A percentile compares a stretch with the other conserved stretches of the same genome.
Evolutionary conservation across 129 eudicot genomes (phyloP).

Genomic region (Lactuca sativa): DNA sequence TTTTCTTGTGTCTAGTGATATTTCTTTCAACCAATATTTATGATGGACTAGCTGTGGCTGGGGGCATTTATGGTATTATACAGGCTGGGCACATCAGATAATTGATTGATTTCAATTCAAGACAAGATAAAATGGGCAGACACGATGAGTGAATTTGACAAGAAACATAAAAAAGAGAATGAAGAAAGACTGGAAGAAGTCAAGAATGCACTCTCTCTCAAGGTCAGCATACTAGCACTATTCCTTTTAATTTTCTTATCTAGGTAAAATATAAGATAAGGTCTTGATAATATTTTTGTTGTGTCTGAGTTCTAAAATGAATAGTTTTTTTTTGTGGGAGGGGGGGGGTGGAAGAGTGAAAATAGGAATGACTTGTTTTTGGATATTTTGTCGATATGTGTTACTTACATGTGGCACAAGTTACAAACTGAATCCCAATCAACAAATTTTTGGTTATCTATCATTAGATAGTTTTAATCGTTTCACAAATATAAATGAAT

Average conservation of each 20-base stretch:
- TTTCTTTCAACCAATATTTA: no score
- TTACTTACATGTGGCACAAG: slow-evolving; percentile 98
- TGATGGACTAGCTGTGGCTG: no score
- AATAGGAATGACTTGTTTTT: background rate
- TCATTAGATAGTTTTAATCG: no score
- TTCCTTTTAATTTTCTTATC: slow-evolving; percentile 16
- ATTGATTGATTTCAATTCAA: slow-evolving; percentile 69
- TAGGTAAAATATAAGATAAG: no score
- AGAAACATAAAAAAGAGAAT: slow-evolving; percentile 75
- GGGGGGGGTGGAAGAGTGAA: background rate
- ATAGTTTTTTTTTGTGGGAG: background rate
- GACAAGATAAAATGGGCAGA: slow-evolving; percentile 98
- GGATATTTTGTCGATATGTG: slow-evolving; percentile 77
- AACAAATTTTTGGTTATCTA: no score
- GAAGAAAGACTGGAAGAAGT: slow-evolving; percentile 72
- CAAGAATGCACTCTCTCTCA: slow-evolving; percentile 64
- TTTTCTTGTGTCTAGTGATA: no score
- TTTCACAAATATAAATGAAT: no score
- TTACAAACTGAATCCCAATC: slow-evolving; percentile 77
- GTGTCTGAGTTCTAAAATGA: background rate
- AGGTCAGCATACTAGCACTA: slow-evolving; percentile 52
- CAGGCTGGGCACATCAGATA: slow-evolving; percentile 84
- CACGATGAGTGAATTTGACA: slow-evolving; percentile 75
- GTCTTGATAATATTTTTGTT: background rate
- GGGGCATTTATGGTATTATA: slow-evolving; percentile 3